phyloP scores from a whole-genome alignment of 1,139 yeast species.

The Scheffersomyces titani region DNA sequence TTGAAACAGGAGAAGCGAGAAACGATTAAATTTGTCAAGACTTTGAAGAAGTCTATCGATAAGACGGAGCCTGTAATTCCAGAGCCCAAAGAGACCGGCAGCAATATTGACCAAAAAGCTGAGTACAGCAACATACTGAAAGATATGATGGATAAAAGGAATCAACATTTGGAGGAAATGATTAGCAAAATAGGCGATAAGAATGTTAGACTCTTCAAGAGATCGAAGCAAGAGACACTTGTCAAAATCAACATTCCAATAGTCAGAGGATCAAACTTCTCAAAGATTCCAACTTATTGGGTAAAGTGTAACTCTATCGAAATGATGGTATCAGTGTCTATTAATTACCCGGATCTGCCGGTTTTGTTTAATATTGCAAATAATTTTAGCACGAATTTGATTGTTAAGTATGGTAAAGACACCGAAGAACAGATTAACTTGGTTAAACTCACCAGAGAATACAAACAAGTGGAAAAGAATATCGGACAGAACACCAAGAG shows the following conservation, averaged over 20 bases:
- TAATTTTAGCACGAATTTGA: conserved; percentile 25
- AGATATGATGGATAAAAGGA: conserved; percentile 14
- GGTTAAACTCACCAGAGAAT: conserved; percentile 16
- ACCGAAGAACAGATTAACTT: conserved; percentile 9
- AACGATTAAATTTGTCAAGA: conserved; percentile 44
- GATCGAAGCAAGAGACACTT: conserved; percentile 15
- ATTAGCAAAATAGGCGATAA: conserved; percentile 20
- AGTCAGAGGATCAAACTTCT: conserved; percentile 1
- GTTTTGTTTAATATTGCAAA: conserved; percentile 21
- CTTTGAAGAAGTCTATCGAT: conserved; percentile 5
- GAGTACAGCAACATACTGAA: conserved; percentile 4
- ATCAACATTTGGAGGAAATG: conserved; percentile 22
- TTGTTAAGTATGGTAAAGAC: conserved; percentile 18
- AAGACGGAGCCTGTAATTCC: neutral
- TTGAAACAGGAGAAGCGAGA: conserved; percentile 60
- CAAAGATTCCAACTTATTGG: conserved; percentile 15
- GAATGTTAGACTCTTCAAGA: conserved; percentile 28
- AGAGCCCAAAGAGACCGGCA: neutral
- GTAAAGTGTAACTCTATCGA: conserved; percentile 12
- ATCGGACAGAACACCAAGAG: conserved; percentile 21
- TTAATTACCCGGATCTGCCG: conserved; percentile 14
- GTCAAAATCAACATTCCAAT: conserved; percentile 27
- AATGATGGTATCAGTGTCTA: conserved; percentile 17
- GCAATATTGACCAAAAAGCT: neutral
- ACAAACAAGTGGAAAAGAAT: conserved; percentile 23